Percentiles rank a stretch among this genome's conserved stretches.
These are phyloP conservation scores for Puccinia novopanici DNA, from an alignment of 1,284 basidiomycete species.

Conservation along the genomic window DNA sequence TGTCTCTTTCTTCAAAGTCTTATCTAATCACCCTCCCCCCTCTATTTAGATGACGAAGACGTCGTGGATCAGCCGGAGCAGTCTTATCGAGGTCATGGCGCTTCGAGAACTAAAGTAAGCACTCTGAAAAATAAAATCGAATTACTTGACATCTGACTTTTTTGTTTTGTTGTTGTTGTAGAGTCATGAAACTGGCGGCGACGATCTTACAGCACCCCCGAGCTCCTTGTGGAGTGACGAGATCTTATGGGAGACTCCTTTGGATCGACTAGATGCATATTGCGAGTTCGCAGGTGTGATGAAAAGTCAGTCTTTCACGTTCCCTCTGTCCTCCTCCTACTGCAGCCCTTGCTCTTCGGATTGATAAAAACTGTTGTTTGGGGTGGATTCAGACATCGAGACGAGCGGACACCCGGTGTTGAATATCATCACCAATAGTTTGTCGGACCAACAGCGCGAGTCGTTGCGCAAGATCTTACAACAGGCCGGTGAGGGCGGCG, in stretches of 20 bases:
- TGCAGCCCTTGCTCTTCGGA: no score
- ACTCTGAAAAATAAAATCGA: neutral
- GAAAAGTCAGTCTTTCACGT: conserved; percentile 34
- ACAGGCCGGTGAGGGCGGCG: conserved; percentile 32
- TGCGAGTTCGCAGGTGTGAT: conserved; percentile 54
- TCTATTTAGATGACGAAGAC: conserved; percentile 45
- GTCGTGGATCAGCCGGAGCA: conserved; percentile 25
- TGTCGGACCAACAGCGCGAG: neutral
- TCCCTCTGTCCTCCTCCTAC: neutral
- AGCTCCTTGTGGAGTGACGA: conserved; percentile 55
- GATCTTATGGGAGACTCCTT: conserved; percentile 56
- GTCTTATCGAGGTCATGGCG: neutral
- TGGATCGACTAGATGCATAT: conserved; percentile 57
- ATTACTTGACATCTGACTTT: neutral
- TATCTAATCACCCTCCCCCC: no score
- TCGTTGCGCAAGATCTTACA: conserved; percentile 22
- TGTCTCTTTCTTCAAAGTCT: no score
- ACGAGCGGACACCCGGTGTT: conserved; percentile 29
- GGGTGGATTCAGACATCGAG: conserved; percentile 19
- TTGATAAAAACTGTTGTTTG: neutral
- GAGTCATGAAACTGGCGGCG: conserved; percentile 17
- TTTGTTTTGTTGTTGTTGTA: neutral
- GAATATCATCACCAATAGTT: conserved; percentile 23
- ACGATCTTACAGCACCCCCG: conserved; percentile 14
- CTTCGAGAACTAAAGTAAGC: conserved; percentile 12